phyloP scores from a whole-genome alignment of 2,329 filamentous ascomycete genomes.

The Phyllosticta paracitricarpa region DNA sequence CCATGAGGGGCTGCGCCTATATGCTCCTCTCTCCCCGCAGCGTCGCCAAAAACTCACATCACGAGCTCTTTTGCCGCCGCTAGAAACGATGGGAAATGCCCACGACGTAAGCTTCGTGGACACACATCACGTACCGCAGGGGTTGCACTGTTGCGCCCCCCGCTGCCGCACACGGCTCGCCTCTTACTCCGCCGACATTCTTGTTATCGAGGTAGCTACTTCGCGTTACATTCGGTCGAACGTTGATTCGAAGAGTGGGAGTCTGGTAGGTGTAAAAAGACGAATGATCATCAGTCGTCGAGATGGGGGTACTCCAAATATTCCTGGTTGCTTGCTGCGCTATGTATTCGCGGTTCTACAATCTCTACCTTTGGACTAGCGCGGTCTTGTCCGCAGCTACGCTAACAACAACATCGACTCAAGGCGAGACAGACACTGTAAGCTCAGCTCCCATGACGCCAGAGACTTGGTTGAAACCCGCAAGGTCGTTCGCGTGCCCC shows the following conservation, averaged over 20 bases:
- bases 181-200: neutral
- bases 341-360: neutral
- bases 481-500: conserved; percentile 16
- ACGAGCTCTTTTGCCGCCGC: too few species aligned
- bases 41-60: too few species aligned
- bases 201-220: neutral
- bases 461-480: neutral
- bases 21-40: too few species aligned
- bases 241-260: neutral
- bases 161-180: neutral
- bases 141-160: neutral
- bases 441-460: neutral
- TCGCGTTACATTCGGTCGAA: neutral
- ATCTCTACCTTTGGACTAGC: neutral
- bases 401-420: neutral
- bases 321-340: neutral
- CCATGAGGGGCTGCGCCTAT: too few species aligned
- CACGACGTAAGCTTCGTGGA: neutral
- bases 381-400: neutral
- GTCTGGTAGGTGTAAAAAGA: neutral
- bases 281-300: neutral
- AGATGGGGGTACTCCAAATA: neutral
- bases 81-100: neutral
- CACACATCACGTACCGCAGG: too few species aligned
- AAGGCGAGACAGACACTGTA: neutral